Evolutionary conservation across 1,284 basidiomycete species (phyloP).

Genomic region (Ustilago hordei): DNA sequence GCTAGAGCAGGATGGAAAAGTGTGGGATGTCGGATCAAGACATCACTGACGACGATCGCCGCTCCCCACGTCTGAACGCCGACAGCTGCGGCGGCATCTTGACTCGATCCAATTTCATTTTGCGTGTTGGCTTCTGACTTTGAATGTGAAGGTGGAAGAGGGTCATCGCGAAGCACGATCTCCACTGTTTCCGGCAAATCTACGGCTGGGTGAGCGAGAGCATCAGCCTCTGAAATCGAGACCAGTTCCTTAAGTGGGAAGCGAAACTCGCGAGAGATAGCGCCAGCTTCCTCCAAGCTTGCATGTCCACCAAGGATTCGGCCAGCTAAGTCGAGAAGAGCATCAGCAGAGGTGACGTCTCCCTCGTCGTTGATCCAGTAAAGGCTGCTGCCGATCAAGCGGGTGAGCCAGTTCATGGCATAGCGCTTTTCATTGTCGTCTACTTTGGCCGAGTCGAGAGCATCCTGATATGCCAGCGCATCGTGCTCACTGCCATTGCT

Average conservation of each 20-base stretch:
- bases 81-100: conserved; percentile 50
- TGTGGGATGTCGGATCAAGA: conserved; percentile 29
- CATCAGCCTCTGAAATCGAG: conserved; percentile 16
- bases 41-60: conserved; percentile 43
- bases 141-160: conserved; percentile 41
- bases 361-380: conserved; percentile 37
- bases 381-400: conserved; percentile 45
- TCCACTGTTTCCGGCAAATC: conserved; percentile 8
- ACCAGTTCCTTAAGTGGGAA: conserved; percentile 37
- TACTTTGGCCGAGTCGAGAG: conserved; percentile 33
- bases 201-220: not conserved
- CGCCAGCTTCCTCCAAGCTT: conserved; percentile 43
- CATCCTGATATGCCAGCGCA: conserved; percentile 15
- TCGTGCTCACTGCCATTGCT: not conserved
- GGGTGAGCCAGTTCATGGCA: conserved; percentile 50
- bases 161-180: conserved; percentile 38
- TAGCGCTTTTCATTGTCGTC: conserved; percentile 43
- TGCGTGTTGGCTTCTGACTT: conserved; percentile 20
- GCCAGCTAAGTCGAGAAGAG: conserved; percentile 45
- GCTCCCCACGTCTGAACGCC: conserved; percentile 55
- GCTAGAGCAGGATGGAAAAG: conserved; percentile 31
- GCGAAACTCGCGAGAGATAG: conserved; percentile 38
- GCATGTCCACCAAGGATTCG: conserved; percentile 44
- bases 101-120: conserved; percentile 11
- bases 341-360: conserved; percentile 13